phyloP scores from a whole-genome alignment of 78 protist species.

The Protostelium mycophagum region DNA sequence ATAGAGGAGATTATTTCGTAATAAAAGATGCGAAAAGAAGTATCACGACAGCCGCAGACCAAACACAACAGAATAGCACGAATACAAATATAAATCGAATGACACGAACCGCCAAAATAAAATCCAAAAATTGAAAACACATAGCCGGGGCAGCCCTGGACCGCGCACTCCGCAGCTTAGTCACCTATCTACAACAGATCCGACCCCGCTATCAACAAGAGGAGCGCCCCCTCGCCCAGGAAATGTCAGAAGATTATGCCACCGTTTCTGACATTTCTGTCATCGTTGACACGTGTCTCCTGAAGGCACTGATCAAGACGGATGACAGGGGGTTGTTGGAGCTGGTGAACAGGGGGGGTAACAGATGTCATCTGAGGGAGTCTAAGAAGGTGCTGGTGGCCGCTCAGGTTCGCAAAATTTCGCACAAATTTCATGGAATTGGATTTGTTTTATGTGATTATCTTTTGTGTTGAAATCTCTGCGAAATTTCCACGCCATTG shows the following conservation, averaged over 20 bases:
- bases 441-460: too few species aligned
- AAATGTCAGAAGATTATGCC: neutral
- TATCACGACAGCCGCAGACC: too few species aligned
- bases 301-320: neutral
- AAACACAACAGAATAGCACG: too few species aligned
- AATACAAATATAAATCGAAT: too few species aligned
- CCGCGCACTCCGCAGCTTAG: neutral
- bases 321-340: neutral
- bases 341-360: neutral
- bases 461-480: too few species aligned
- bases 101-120: too few species aligned
- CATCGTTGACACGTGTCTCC: neutral
- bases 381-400: neutral
- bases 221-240: neutral
- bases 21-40: too few species aligned
- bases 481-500: too few species aligned
- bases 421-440: too few species aligned
- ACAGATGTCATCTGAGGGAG: neutral
- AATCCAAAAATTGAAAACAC: too few species aligned
- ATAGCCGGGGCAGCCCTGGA: neutral
- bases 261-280: neutral
- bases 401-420: neutral
- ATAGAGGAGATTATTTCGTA: too few species aligned
- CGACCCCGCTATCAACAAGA: neutral
- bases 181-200: neutral